These are phyloP conservation scores for Phyllosticta capitalensis DNA, from an alignment of 2,329 filamentous ascomycete genomes.

Conservation along the genomic window DNA sequence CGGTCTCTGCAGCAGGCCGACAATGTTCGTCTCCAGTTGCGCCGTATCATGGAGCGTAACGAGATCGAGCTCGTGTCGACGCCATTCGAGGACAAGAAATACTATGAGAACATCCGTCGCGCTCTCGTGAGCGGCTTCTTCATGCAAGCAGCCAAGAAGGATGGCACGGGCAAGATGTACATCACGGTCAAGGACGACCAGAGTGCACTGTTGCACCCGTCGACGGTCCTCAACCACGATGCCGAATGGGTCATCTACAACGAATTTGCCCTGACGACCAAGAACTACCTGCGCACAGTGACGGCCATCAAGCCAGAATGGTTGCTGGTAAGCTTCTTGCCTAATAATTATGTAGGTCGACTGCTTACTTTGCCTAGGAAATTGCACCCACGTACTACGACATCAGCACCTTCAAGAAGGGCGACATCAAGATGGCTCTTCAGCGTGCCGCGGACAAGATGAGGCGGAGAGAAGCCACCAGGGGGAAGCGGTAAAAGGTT, in stretches of 20 bases:
- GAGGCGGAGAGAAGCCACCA: slow-evolving; percentile 16
- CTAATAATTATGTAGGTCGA: background rate
- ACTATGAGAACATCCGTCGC: slow-evolving; percentile 93
- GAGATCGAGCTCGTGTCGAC: slow-evolving; percentile 81
- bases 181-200: slow-evolving; percentile 95
- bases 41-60: slow-evolving; percentile 92
- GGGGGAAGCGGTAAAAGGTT: slow-evolving; percentile 2
- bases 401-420: slow-evolving; percentile 67
- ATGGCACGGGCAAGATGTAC: slow-evolving; percentile 81
- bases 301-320: slow-evolving; percentile 89
- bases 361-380: slow-evolving; percentile 46
- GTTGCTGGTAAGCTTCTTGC: slow-evolving; percentile 59
- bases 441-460: slow-evolving; percentile 46
- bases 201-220: slow-evolving; percentile 84
- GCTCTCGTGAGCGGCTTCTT: slow-evolving; percentile 94
- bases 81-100: slow-evolving; percentile 87
- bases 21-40: slow-evolving; percentile 83
- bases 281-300: slow-evolving; percentile 95
- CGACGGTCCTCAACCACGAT: slow-evolving; percentile 77
- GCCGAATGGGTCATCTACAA: slow-evolving; percentile 98
- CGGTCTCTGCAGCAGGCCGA: slow-evolving; percentile 86
- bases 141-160: slow-evolving; percentile 88
- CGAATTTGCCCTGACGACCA: slow-evolving; percentile 93
- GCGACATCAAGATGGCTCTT: slow-evolving; percentile 67
- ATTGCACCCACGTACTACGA: slow-evolving; percentile 93